Percentiles rank a stretch among this genome's conserved stretches.
phyloP scores from a whole-genome alignment of 805 yeast genomes.

The Myxozyma kluyveri region DNA sequence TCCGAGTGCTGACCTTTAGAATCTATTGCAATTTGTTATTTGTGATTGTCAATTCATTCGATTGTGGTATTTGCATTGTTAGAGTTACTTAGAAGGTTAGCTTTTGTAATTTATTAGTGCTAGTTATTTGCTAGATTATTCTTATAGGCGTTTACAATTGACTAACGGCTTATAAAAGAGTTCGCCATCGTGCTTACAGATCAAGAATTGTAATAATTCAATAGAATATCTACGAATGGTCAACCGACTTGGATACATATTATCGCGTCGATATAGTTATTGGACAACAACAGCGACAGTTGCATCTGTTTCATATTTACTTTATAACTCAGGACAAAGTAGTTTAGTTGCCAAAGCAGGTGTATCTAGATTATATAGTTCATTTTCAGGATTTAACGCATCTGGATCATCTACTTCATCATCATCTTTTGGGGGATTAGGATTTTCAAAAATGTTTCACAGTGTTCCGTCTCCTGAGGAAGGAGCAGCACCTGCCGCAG shows the following conservation, averaged over 20 bases:
- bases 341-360: neutral
- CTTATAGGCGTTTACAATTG: too few species aligned
- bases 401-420: too few species aligned
- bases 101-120: too few species aligned
- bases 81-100: too few species aligned
- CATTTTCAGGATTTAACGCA: neutral
- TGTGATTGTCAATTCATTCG: too few species aligned
- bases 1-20: too few species aligned
- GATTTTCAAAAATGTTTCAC: neutral
- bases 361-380: conserved; percentile 11
- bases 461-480: conserved; percentile 1
- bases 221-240: conserved; percentile 13
- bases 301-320: conserved; percentile 22
- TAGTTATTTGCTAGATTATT: too few species aligned
- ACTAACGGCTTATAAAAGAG: too few species aligned
- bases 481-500: conserved; percentile 6
- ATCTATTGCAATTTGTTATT: too few species aligned
- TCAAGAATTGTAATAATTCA: neutral
- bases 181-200: neutral
- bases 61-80: too few species aligned
- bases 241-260: conserved; percentile 5
- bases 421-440: neutral
- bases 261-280: conserved; percentile 24
- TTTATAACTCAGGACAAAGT: conserved; percentile 7
- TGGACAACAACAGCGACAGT: conserved; percentile 31